Evolutionary conservation across 2,329 filamentous ascomycete species (phyloP), one percentile per base, ranked within the genome.

Genomic region (Fusarium decemcellulare): DNA sequence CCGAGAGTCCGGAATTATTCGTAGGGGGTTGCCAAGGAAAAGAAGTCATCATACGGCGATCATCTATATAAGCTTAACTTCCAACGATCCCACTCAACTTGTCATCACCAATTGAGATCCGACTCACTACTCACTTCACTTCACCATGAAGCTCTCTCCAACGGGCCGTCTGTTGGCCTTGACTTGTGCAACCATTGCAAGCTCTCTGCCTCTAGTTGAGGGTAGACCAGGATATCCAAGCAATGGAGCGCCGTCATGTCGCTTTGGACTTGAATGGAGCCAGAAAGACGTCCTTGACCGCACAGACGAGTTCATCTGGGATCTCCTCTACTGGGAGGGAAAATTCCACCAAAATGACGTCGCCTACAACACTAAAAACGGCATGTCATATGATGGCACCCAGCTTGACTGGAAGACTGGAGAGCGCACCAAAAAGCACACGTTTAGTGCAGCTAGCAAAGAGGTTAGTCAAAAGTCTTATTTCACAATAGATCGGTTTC

Each of bases 311-410:
- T 82, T 83, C 30, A 72, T 77, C 29, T 76, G 74, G 66, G 76
- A 82, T 51, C 63, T 83, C 15, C 62, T 83, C 14, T 82, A 79
- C 65, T 83, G 81, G 81, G 82, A 84, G 63, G 81, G 80, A n/a
- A 77, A 80, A 27, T 83, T 83, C 36, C 81, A 83, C 54, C 78
- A 80, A 51, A 78, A 82, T 52, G 76, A 80, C 23, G 74, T 83
- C 4, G 74, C 77, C 10, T 83, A 82, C 67, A 83, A 83, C 59
- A 63, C 72, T 3, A 71, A 70, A 15, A 84, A 83, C 61, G 82
- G 81, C 52, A 81, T 83, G 78, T 77, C 79, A 6, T 82, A 82
- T 50, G 80, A 81, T 56, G 80, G 81, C 7, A 79, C 79, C 1
- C 76, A 81, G 56, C 71, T 81, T 32, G 76, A 83, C 60, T 80